Evolutionary conservation across 371 early-diverging fungal species (phyloP).

Genomic region (Mucor racemosus): DNA sequence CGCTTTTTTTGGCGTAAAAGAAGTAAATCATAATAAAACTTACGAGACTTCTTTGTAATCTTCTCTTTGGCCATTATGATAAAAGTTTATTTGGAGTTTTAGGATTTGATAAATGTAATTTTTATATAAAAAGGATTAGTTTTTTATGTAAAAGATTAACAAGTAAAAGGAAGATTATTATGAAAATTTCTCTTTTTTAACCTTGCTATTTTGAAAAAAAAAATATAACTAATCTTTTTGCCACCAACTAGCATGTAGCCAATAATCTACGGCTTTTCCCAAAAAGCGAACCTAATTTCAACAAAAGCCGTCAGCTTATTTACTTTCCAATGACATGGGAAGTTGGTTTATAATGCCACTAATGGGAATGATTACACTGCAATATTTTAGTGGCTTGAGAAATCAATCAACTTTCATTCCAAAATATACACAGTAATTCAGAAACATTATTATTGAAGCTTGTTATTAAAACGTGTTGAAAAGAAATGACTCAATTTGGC

Average conservation of each 20-base stretch:
- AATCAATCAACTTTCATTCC: too few relatives aligned
- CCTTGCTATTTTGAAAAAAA: not conserved
- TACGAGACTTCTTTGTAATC: conserved; percentile 34
- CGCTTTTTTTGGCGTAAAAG: conserved; percentile 7
- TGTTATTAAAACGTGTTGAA: too few relatives aligned
- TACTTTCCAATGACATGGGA: not conserved
- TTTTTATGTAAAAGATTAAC: conserved; percentile 1
- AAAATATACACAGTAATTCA: too few relatives aligned
- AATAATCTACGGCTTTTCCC: not conserved
- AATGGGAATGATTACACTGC: too few relatives aligned
- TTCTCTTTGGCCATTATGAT: conserved; percentile 36
- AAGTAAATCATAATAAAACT: conserved; percentile 10
- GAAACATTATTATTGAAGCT: too few relatives aligned
- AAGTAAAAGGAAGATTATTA: conserved; percentile 1
- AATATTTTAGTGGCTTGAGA: too few relatives aligned
- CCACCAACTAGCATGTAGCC: not conserved
- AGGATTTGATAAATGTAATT: conserved; percentile 5
- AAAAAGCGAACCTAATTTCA: not conserved
- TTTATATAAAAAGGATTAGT: not conserved
- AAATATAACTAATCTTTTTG: not conserved
- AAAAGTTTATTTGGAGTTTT: conserved; percentile 10
- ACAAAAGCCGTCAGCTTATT: conserved; percentile 7
- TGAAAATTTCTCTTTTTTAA: conserved; percentile 10
- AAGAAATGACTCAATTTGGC: too few relatives aligned
- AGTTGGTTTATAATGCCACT: too few relatives aligned